Percentiles rank a stretch among this genome's conserved stretches.
Conservation (phyloP, 2,329 filamentous ascomycete species). For the Fusarium sacchari region DNA sequence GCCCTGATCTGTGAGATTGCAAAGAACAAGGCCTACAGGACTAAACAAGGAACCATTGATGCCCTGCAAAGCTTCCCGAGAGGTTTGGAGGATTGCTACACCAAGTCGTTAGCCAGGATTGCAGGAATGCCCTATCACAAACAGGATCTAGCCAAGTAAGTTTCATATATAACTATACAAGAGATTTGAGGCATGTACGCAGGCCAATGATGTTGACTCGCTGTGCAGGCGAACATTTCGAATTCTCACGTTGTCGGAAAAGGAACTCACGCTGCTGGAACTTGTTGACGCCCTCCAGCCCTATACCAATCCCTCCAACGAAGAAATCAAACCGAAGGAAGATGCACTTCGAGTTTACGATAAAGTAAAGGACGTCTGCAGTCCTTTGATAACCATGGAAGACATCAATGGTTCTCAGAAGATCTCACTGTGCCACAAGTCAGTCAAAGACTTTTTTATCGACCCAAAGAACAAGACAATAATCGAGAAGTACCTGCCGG, state of each 20-base stretch:
- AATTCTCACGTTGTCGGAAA: neutral
- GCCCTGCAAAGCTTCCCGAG: neutral
- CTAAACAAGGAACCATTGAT: neutral
- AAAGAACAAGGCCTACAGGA: neutral
- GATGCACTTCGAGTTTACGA: neutral
- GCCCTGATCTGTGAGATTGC: neutral
- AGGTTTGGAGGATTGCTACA: neutral
- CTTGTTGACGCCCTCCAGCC: neutral
- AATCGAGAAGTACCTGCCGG: neutral
- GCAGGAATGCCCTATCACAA: neutral
- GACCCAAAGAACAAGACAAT: neutral
- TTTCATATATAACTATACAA: fast-evolving
- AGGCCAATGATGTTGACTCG: fast-evolving
- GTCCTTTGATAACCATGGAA: neutral
- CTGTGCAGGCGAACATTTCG: neutral
- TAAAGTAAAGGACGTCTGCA: neutral
- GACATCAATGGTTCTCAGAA: neutral
- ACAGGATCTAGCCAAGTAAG: neutral
- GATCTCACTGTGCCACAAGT: neutral
- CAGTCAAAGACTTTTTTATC: neutral
- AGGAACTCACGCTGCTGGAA: neutral
- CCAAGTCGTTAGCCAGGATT: neutral
- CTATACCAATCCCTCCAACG: neutral
- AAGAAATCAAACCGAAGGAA: neutral
- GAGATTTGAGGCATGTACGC: fast-evolving